phyloP scores from a whole-genome alignment of 2,329 filamentous ascomycete genomes.

The Claviceps fusiformis region DNA sequence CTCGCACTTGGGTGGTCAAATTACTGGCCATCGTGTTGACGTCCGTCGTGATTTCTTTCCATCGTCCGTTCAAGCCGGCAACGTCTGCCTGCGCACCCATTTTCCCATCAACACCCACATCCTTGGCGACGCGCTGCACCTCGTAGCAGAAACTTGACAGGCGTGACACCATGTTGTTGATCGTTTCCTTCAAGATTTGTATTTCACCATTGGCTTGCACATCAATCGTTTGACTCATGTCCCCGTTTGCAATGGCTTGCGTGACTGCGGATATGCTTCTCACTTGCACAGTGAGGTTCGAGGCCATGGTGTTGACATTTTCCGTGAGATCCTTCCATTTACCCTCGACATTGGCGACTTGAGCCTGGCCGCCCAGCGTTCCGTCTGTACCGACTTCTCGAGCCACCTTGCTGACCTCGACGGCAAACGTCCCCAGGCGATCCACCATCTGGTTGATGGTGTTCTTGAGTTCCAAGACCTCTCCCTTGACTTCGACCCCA shows the following conservation, averaged over 20 bases:
- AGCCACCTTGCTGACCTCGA: slow-evolving; percentile 90
- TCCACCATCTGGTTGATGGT: slow-evolving; percentile 99
- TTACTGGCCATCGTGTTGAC: slow-evolving; percentile 84
- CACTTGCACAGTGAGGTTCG: slow-evolving; percentile 60
- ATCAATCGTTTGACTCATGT: slow-evolving; percentile 92
- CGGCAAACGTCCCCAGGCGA: slow-evolving; percentile 87
- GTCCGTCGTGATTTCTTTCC: slow-evolving; percentile 97
- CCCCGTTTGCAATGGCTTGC: slow-evolving; percentile 86
- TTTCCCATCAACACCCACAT: slow-evolving; percentile 94
- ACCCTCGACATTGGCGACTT: slow-evolving; percentile 88
- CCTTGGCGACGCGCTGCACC: slow-evolving; percentile 87
- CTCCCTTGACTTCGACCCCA: slow-evolving; percentile 80
- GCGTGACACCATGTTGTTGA: slow-evolving; percentile 97
- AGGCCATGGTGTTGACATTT: slow-evolving; percentile 69
- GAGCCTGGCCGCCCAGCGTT: slow-evolving; percentile 81
- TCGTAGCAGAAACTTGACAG: slow-evolving; percentile 93
- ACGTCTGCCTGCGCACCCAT: slow-evolving; percentile 97
- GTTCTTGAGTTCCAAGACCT: slow-evolving; percentile 89
- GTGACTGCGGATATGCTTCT: slow-evolving; percentile 88
- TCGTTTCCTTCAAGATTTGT: slow-evolving; percentile 83
- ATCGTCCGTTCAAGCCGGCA: slow-evolving; percentile 79
- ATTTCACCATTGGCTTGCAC: slow-evolving; percentile 94
- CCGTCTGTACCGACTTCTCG: slow-evolving; percentile 95
- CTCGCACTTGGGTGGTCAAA: slow-evolving; percentile 84
- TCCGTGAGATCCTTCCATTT: slow-evolving; percentile 97